Percentiles rank a stretch among this genome's conserved stretches.
These are phyloP conservation scores for Cordyceps pruinosa DNA, from an alignment of 2,329 filamentous ascomycete genomes.

Conservation along the genomic window DNA sequence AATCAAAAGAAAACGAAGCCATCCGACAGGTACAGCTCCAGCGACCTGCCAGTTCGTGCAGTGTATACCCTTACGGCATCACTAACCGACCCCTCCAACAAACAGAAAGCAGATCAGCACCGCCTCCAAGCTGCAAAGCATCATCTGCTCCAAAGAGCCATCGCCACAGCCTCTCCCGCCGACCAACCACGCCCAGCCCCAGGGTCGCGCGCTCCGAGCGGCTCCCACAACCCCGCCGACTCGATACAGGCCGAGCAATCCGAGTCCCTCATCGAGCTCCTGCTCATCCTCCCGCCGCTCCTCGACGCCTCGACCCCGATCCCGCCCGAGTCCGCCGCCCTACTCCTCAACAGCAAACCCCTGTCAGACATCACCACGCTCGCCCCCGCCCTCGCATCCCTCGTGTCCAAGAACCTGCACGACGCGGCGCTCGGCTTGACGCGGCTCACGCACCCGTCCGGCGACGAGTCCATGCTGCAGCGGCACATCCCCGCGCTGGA, in stretches of 20 bases:
- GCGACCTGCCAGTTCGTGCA: neutral
- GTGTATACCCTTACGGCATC: neutral
- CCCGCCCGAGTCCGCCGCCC: slow-evolving; percentile 23
- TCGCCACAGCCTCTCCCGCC: slow-evolving; percentile 37
- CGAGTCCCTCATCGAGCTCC: slow-evolving; percentile 25
- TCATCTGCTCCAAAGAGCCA: slow-evolving; percentile 44
- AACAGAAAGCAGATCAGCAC: slow-evolving; percentile 43
- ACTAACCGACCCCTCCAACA: neutral
- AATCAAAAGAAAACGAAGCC: slow-evolving; percentile 42
- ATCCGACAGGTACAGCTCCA: slow-evolving; percentile 39
- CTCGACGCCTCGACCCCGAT: slow-evolving; percentile 26
- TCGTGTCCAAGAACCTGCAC: slow-evolving; percentile 39
- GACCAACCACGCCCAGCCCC: slow-evolving; percentile 11
- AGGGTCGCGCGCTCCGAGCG: neutral
- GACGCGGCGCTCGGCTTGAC: slow-evolving; percentile 35
- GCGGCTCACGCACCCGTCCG: slow-evolving; percentile 37
- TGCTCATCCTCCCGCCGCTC: slow-evolving; percentile 42
- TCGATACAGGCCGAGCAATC: neutral
- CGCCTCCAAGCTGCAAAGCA: slow-evolving; percentile 43
- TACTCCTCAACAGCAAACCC: slow-evolving; percentile 38
- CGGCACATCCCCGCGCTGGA: slow-evolving; percentile 46
- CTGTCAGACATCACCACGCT: slow-evolving; percentile 35
- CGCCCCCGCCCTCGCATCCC: slow-evolving; percentile 33
- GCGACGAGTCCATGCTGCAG: slow-evolving; percentile 52
- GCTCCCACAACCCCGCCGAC: slow-evolving; percentile 17